A percentile compares a stretch with the other conserved stretches of the same genome.
These are phyloP conservation scores for Curvularia sp. DNA, from an alignment of 2,329 filamentous ascomycete genomes.

Conservation along the genomic window DNA sequence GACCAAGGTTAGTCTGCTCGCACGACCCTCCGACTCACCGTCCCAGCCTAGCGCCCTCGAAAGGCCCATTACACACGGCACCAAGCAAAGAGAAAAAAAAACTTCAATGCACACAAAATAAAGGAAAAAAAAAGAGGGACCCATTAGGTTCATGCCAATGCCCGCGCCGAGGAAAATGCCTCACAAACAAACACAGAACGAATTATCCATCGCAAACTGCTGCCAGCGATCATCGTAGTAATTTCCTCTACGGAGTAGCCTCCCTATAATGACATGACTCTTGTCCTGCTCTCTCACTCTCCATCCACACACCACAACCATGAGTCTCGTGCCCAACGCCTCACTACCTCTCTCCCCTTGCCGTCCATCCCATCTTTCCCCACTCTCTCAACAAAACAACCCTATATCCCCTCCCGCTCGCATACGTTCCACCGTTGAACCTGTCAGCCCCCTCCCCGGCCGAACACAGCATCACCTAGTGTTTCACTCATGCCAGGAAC, in stretches of 20 bases:
- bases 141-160: neutral
- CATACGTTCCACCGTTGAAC: constrained; percentile 2
- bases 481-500: constrained; percentile 13
- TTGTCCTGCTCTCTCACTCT: neutral
- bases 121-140: neutral
- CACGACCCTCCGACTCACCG: constrained; percentile 4
- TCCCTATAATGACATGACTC: constrained; percentile 4
- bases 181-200: neutral
- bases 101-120: neutral
- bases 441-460: neutral
- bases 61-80: constrained; percentile 3
- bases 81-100: constrained; percentile 8
- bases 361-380: neutral
- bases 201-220: neutral
- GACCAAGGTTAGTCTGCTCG: constrained; percentile 17
- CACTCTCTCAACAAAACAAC: constrained; percentile 8
- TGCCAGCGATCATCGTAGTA: constrained; percentile 15
- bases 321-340: constrained; percentile 3
- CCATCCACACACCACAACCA: too few species aligned
- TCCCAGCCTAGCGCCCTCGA: constrained; percentile 1
- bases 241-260: constrained; percentile 7
- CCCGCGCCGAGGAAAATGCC: neutral
- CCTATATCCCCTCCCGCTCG: neutral
- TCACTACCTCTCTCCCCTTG: neutral
- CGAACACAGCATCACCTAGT: constrained; percentile 5